Evolutionary conservation across 1,284 basidiomycete genomes (phyloP).

Genomic region (Cryptococcus floricola): DNA sequence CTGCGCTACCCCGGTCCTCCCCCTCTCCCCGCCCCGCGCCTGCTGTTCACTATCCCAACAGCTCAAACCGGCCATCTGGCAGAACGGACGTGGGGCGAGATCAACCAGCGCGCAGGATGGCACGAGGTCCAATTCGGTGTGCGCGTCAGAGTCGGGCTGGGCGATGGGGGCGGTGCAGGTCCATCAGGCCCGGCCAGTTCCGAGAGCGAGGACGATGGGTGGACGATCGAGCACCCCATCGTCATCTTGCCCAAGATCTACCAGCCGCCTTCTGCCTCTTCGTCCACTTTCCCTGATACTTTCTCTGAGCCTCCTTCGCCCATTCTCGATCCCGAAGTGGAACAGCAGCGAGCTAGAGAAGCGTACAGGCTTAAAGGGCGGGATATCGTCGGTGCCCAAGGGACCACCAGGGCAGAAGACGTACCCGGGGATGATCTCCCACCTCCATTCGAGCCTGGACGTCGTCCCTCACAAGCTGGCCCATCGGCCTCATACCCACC

Average conservation of each 20-base stretch:
- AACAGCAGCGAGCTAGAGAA: slow-evolving; percentile 28
- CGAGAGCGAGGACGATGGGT: background rate
- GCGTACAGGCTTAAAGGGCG: slow-evolving; percentile 47
- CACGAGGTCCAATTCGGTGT: slow-evolving; percentile 39
- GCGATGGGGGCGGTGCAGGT: slow-evolving; percentile 10
- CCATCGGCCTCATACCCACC: slow-evolving; percentile 3
- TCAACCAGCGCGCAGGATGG: slow-evolving; percentile 33
- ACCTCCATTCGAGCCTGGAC: slow-evolving; percentile 35
- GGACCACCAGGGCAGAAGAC: slow-evolving; percentile 24
- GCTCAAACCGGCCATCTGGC: slow-evolving; percentile 25
- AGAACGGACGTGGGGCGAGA: slow-evolving; percentile 41
- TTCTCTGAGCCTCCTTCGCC: too few species aligned
- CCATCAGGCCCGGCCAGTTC: background rate
- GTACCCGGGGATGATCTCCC: slow-evolving; percentile 21
- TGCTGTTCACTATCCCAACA: slow-evolving; percentile 46
- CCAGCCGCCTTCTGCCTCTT: slow-evolving; percentile 5
- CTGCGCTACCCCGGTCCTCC: slow-evolving; percentile 42
- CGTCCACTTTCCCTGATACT: background rate
- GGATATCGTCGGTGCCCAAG: slow-evolving; percentile 42
- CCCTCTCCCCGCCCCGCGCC: slow-evolving; percentile 36
- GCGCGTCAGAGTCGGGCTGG: slow-evolving; percentile 42
- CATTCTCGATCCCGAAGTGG: background rate
- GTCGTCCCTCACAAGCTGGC: slow-evolving; percentile 8
- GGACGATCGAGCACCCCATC: background rate
- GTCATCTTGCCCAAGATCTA: background rate